Conservation (phyloP, 208 protist species). For the Herpetomonas tarakana region DNA sequence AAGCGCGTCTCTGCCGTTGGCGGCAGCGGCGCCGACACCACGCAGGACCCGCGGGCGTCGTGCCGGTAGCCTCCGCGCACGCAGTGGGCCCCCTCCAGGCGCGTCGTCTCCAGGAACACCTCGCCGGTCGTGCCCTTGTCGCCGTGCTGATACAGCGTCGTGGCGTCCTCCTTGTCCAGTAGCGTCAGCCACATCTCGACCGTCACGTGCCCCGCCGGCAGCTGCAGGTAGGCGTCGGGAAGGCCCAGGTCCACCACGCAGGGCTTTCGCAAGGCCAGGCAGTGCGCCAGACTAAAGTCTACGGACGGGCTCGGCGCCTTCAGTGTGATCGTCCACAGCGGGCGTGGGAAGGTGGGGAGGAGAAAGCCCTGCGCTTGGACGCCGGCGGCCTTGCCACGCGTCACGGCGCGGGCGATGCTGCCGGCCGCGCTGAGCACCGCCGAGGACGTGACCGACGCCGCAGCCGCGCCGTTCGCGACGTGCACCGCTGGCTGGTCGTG, state of each 20-base stretch:
- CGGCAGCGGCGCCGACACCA: constrained; percentile 67
- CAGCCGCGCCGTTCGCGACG: constrained; percentile 16
- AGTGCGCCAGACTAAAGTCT: constrained; percentile 25
- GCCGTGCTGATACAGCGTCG: constrained; percentile 88
- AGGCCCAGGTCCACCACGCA: constrained; percentile 72
- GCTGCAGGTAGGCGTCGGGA: constrained; percentile 54
- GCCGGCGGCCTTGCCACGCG: constrained; percentile 2
- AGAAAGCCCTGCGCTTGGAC: constrained; percentile 33
- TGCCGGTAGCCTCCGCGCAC: constrained; percentile 87
- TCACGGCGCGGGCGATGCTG: constrained; percentile 11
- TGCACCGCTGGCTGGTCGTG: background rate
- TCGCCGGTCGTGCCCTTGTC: constrained; percentile 85
- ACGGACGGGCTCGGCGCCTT: constrained; percentile 21
- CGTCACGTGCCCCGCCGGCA: constrained; percentile 72
- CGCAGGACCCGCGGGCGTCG: constrained; percentile 73
- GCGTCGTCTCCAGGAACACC: constrained; percentile 83
- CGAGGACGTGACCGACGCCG: constrained; percentile 10
- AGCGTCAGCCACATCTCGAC: constrained; percentile 87
- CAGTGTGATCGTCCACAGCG: constrained; percentile 22
- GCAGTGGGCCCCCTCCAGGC: constrained; percentile 72
- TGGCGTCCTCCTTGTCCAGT: constrained; percentile 67
- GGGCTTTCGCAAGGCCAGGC: constrained; percentile 67
- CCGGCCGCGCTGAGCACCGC: constrained; percentile 5
- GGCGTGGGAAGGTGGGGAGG: constrained; percentile 25
- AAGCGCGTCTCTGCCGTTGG: constrained; percentile 58